These are phyloP conservation scores for Aspergillus aculeatinus DNA, from an alignment of 2,329 filamentous ascomycete species.

Conservation along the genomic window DNA sequence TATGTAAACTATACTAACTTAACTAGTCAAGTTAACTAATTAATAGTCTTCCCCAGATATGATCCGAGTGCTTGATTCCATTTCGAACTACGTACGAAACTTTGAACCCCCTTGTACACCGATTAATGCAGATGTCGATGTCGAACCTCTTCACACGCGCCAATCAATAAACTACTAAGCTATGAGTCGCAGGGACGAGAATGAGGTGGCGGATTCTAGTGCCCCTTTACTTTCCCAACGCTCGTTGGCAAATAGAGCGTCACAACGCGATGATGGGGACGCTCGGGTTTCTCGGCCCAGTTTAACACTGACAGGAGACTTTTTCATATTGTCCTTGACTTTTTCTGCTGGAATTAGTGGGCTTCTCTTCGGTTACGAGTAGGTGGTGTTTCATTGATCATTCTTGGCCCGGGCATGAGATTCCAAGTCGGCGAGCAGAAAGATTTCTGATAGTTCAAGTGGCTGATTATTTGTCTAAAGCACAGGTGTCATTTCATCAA, in stretches of 20 bases:
- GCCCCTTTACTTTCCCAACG: slow-evolving; percentile 33
- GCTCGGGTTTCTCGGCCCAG: slow-evolving; percentile 14
- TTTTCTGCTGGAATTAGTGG: slow-evolving; percentile 59
- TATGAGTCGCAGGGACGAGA: slow-evolving; percentile 29
- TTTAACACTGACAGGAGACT: slow-evolving; percentile 28
- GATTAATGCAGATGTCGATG: no score
- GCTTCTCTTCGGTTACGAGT: slow-evolving; percentile 63
- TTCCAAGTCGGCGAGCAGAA: neutral
- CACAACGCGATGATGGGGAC: slow-evolving; percentile 13
- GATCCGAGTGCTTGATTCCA: no score
- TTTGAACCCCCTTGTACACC: no score
- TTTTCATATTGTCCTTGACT: slow-evolving; percentile 57
- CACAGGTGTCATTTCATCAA: slow-evolving; percentile 62
- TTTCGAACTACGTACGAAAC: no score
- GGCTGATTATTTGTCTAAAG: slow-evolving; percentile 32
- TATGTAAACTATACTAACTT: no score
- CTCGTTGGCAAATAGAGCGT: slow-evolving; percentile 8
- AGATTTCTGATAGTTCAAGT: neutral
- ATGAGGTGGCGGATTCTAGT: slow-evolving; percentile 23
- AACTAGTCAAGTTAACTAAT: no score
- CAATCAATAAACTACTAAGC: neutral
- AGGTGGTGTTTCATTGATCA: slow-evolving; percentile 15
- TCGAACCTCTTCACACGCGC: no score
- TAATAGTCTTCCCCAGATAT: no score
- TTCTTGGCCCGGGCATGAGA: neutral